Base-by-base conservation (phyloP, 805 yeast species). In the Saturnispora kantuleensis region DNA sequence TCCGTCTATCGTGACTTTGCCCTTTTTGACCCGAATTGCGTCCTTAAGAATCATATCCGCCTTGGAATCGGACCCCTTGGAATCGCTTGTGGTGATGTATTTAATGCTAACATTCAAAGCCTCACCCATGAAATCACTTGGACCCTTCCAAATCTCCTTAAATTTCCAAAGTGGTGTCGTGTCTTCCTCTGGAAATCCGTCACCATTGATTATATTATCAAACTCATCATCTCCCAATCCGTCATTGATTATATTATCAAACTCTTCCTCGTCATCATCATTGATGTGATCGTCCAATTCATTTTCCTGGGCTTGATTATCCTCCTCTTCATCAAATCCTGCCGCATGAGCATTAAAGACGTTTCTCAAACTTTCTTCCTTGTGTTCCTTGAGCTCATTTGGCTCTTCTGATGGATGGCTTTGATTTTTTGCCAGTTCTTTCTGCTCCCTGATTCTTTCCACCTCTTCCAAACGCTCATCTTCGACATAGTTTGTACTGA, bases 1-100 rank as follows among this genome's bases (percentile, higher is more conserved):
- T 3, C 95, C 95, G 16, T 45, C 47, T 28, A 45, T 32, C 48
- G 76, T 80, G 38, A 84, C 64, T 64, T 51, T 79, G 59, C 31
- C 60, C 51, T 35, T 47, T 16, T 42, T 44, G 3, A 39, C 32
- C 8, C 46, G 33, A 12, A 47, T 44, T 28, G 47, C 47, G 21
- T 55, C 58, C n/a, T 37, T 38, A 26, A 52, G 29, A 43, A 58
- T 58, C 9, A 39, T 30, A 15, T 43, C 41, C 12, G 53, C 39
- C 32, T 50, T 54, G 21, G 43, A 37, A 12, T 10, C 35, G 12
- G 21, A 12, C 13, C 39, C 45, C 7, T 36, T 30, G 9, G 37
- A 15, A 21, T 42, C 31, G 50, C 50, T 31, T 46, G 53, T 36
- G 37, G 50, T 44, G 9, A 49, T 44, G 17, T 51, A 43, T 15